Evolutionary conservation across 176 grass and related monocot genomes (phyloP).

Genomic region (Neostapfia colusana): DNA sequence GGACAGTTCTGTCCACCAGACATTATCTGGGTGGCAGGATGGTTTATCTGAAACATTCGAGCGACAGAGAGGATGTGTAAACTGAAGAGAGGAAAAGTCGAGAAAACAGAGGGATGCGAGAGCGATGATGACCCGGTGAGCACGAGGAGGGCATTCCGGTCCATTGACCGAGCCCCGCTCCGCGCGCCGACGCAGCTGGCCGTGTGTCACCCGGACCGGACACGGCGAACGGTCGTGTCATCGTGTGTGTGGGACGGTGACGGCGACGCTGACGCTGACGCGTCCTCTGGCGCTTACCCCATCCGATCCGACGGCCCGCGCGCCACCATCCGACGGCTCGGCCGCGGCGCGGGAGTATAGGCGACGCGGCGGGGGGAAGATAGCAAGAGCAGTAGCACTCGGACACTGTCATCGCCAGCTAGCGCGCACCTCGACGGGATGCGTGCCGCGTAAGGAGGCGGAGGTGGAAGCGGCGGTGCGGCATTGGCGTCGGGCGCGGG

Average conservation of each 20-base stretch:
- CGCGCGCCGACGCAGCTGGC: neutral
- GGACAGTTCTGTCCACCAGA: too few relatives aligned
- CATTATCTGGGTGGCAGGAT: too few relatives aligned
- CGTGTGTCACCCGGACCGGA: neutral
- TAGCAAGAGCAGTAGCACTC: neutral
- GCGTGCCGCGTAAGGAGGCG: conserved; percentile 19
- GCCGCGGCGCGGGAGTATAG: neutral
- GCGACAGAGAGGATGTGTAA: too few relatives aligned
- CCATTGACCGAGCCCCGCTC: neutral
- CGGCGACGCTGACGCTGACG: conserved; percentile 32
- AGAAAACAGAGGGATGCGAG: neutral
- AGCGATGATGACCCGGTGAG: neutral
- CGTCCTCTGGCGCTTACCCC: neutral
- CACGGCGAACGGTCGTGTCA: neutral
- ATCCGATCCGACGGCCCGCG: conserved; percentile 28
- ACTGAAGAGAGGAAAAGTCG: too few relatives aligned
- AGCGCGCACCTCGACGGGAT: neutral
- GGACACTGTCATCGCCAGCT: conserved; percentile 18
- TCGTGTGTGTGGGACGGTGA: too few relatives aligned
- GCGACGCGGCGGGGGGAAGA: neutral
- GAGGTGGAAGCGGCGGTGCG: neutral
- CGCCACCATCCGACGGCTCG: neutral
- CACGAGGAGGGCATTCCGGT: neutral
- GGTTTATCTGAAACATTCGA: too few relatives aligned
- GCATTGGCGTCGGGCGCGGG: neutral